Percentiles rank a stretch among this genome's conserved stretches.
phyloP scores from a whole-genome alignment of 306 rosid species.

The Glycine soja region DNA sequence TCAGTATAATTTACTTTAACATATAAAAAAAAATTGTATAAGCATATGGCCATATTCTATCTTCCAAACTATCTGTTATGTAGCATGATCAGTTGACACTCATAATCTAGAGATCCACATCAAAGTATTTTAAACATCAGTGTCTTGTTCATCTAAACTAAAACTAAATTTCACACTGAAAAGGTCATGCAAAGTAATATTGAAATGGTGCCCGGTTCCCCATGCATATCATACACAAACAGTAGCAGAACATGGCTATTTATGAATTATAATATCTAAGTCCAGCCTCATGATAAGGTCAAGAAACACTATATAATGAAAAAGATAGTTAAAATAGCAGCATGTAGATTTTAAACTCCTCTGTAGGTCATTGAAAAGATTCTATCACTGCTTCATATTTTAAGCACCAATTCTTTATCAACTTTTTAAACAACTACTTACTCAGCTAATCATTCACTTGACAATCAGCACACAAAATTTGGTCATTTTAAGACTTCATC shows the following conservation, averaged over 20 bases:
- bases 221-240: constrained; percentile 20
- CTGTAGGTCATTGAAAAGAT: constrained; percentile 6
- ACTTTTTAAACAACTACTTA: neutral
- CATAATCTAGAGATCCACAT: constrained; percentile 29
- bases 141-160: constrained; percentile 2
- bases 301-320: constrained; percentile 25
- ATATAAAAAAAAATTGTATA: constrained; percentile 4
- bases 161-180: constrained; percentile 23
- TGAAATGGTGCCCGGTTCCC: no score
- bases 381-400: constrained; percentile 12
- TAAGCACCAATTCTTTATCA: constrained; percentile 20
- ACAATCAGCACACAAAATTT: neutral
- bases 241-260: constrained; percentile 6
- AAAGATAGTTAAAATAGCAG: neutral
- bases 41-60: neutral
- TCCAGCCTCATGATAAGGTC: neutral
- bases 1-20: constrained; percentile 22
- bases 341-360: constrained; percentile 6
- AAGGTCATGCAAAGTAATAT: constrained; percentile 1
- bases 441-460: constrained; percentile 21
- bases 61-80: constrained; percentile 8
- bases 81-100: constrained; percentile 29
- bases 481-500: constrained; percentile 15
- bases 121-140: constrained; percentile 16
- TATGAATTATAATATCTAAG: constrained; percentile 31